These are phyloP conservation scores for Fusarium sp. DNA, from an alignment of 2,329 filamentous ascomycete species.

Conservation along the genomic window DNA sequence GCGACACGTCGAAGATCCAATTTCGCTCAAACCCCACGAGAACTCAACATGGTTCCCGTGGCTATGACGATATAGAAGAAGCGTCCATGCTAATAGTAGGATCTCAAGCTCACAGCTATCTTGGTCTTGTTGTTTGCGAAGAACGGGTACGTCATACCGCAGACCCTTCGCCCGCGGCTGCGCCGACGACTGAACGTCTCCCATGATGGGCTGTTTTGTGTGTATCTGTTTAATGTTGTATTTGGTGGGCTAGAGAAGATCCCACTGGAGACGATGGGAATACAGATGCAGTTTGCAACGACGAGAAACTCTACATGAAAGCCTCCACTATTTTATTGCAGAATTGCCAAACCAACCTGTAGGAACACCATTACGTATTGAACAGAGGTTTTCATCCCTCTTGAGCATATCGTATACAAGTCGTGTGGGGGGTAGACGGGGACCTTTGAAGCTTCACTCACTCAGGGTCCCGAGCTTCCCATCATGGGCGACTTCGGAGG, in stretches of 20 bases:
- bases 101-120: conserved; percentile 29
- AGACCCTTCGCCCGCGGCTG: conserved; percentile 23
- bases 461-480: conserved; percentile 13
- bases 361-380: conserved; percentile 43
- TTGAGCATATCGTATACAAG: conserved; percentile 1
- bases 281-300: conserved; percentile 12
- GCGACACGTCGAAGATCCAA: conserved; percentile 18
- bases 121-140: conserved; percentile 23
- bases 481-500: conserved; percentile 35
- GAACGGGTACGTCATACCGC: conserved; percentile 37
- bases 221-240: not conserved
- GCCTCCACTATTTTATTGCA: conserved; percentile 37
- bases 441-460: conserved; percentile 8
- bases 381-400: not conserved
- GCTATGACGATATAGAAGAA: conserved; percentile 42
- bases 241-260: conserved; percentile 1
- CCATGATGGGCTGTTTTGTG: conserved; percentile 18
- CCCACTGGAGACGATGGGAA: conserved; percentile 9
- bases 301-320: conserved; percentile 31
- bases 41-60: conserved; percentile 40
- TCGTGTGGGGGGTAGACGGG: conserved; percentile 27
- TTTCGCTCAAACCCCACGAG: conserved; percentile 38
- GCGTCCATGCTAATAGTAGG: conserved; percentile 40
- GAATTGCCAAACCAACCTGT: conserved; percentile 2
- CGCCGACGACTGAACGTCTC: conserved; percentile 15